Evolutionary conservation across 108 stramenopile species (phyloP), one percentile per base, ranked within the genome.

Genomic region (Fragilaria radians): DNA sequence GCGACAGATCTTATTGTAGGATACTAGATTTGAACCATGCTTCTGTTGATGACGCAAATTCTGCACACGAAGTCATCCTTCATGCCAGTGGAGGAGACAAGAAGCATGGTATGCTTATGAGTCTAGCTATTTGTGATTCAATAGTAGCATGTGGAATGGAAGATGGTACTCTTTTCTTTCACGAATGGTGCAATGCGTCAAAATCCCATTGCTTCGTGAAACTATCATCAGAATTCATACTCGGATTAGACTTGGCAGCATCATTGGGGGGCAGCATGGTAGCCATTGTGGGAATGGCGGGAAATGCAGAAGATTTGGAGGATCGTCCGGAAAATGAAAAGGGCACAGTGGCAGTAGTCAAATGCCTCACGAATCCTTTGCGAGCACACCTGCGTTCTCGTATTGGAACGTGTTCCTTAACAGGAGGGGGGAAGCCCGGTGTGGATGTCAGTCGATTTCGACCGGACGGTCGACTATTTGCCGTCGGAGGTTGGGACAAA

Each of bases 61-160:
- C 60, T 53, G 18, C 7, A 46, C 19, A 9, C 62, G 11, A 26
- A 30, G 7, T 24, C 53, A 23, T 32, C 28, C 68, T 56, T 48
- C 49, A 75, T 62, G 61, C 78, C 46, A 61, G 18, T 23, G 19
- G 24, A 50, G 36, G 25, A 66, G 58, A 50, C 22, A 46, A 56
- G 26, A 66, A 70, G n/a, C 78, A 89, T 58, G 90, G 90, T 29
- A 92, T 92, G 87, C 25, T 85, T 33, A 87, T 73, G 7, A 81
- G 83, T 65, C 66, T 92, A 32, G 83, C 81, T 9, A 63, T 92
- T 26, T 68, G 59, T 11, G 49, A 70, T 50, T 21, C 54, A 11
- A 59, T 82, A 11, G 63, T 91, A 25, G 86, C 79, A 7, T 87
- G 87, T 71, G 91, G 91, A 1, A 89, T 87, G 91, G 91, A 92